These are phyloP conservation scores for maize (Zea mays) DNA, from an alignment of 176 grass and related monocot species.

Conservation along the genomic window DNA sequence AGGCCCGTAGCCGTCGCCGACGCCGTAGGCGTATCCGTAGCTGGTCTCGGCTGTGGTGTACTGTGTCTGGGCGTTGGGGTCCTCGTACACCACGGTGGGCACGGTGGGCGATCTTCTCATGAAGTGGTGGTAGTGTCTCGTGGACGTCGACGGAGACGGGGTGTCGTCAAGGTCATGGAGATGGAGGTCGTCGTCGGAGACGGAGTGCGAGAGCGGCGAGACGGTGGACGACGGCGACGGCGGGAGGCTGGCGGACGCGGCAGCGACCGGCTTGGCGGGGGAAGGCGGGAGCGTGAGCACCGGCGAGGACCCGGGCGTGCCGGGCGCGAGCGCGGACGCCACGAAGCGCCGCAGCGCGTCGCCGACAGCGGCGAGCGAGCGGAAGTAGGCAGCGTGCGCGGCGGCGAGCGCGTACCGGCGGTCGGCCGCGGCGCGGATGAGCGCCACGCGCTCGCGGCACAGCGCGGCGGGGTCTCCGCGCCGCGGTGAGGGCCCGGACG, in stretches of 20 bases:
- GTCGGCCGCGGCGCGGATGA: slow-evolving; percentile 64
- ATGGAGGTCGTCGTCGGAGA: slow-evolving; percentile 51
- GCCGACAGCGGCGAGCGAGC: slow-evolving; percentile 57
- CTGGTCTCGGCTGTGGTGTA: slow-evolving; percentile 24
- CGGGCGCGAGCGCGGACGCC: slow-evolving; percentile 50
- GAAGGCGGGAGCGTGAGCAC: slow-evolving; percentile 76
- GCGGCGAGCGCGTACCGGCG: slow-evolving; percentile 56
- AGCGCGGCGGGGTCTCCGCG: slow-evolving; percentile 45
- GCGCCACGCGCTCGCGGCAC: slow-evolving; percentile 63
- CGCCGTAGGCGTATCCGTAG: slow-evolving; percentile 41
- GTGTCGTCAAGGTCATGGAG: slow-evolving; percentile 3
- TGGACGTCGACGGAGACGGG: slow-evolving; percentile 7
- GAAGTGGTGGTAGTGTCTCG: slow-evolving; percentile 37
- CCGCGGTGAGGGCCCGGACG: neutral
- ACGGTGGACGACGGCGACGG: slow-evolving; percentile 64
- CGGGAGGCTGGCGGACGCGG: slow-evolving; percentile 40
- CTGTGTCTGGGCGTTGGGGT: slow-evolving; percentile 23
- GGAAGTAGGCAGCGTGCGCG: slow-evolving; percentile 84
- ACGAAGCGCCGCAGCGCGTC: slow-evolving; percentile 66
- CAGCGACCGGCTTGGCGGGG: slow-evolving; percentile 40
- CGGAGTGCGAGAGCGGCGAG: slow-evolving; percentile 69
- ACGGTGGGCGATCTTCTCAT: slow-evolving; percentile 49
- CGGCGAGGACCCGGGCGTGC: slow-evolving; percentile 42
- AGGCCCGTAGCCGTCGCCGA: slow-evolving; percentile 42
- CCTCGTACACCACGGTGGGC: slow-evolving; percentile 44